phyloP scores from a whole-genome alignment of 495 filamentous ascomycete species.

The Penicillium odoratum region DNA sequence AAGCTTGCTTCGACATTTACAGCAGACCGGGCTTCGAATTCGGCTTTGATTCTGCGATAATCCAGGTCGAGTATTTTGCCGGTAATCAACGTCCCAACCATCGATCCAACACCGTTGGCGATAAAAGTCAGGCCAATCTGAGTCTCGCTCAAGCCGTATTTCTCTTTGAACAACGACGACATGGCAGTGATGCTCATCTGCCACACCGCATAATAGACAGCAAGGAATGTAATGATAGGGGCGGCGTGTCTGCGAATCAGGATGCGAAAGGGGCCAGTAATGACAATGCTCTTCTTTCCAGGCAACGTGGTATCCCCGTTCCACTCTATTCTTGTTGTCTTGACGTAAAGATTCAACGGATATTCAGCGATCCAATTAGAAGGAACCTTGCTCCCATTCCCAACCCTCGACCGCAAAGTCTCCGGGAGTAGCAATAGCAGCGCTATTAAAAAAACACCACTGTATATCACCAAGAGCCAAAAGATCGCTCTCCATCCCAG shows the following conservation, averaged over 20 bases:
- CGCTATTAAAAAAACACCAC: constrained; percentile 41
- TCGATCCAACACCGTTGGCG: constrained; percentile 51
- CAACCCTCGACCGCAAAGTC: constrained; percentile 53
- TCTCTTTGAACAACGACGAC: constrained; percentile 47
- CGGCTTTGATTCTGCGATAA: constrained; percentile 17
- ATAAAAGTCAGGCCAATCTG: constrained; percentile 53
- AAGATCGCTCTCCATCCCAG: constrained; percentile 60
- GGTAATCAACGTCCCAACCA: constrained; percentile 48
- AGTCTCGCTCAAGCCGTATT: constrained; percentile 45
- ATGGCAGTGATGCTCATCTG: constrained; percentile 58
- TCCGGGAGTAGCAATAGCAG: constrained; percentile 52
- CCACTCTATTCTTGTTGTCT: constrained; percentile 24
- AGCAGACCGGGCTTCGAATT: constrained; percentile 9
- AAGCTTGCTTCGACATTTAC: constrained; percentile 2
- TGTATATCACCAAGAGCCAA: constrained; percentile 55
- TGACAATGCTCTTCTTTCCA: constrained; percentile 29
- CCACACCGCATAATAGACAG: constrained; percentile 55
- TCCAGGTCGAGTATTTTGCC: constrained; percentile 31
- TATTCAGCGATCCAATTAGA: constrained; percentile 28
- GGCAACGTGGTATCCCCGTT: constrained; percentile 7
- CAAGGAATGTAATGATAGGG: constrained; percentile 51
- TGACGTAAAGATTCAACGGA: constrained; percentile 29
- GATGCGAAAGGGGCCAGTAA: constrained; percentile 44
- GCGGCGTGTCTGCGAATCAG: constrained; percentile 42
- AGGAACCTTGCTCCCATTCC: constrained; percentile 41